These are phyloP conservation scores for Acacia pycnantha DNA, from an alignment of 331 rosid genomes.

Conservation along the genomic window DNA sequence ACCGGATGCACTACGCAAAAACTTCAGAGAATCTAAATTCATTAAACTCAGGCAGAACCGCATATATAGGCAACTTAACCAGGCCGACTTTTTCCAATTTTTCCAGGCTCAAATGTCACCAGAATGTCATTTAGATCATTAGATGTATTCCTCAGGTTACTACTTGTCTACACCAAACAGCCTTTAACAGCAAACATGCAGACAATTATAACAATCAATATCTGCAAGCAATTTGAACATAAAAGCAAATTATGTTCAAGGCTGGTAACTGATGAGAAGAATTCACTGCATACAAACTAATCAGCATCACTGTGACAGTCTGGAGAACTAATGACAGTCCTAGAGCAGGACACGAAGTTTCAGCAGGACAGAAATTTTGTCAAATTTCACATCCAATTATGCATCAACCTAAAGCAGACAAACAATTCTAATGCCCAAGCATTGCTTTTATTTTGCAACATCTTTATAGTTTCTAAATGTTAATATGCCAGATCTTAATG, in stretches of 20 bases:
- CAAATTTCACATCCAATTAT: constrained; percentile 12
- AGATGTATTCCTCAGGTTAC: neutral
- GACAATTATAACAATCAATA: neutral
- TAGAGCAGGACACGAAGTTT: neutral
- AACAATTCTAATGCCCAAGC: constrained; percentile 2
- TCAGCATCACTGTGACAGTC: neutral
- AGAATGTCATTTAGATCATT: neutral
- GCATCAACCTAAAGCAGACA: constrained; percentile 12
- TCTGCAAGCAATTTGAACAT: neutral
- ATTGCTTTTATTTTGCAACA: neutral
- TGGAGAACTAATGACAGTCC: neutral
- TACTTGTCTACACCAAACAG: neutral
- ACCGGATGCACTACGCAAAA: no score
- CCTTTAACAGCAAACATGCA: neutral
- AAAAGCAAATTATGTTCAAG: neutral
- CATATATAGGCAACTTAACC: neutral
- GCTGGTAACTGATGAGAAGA: constrained; percentile 7
- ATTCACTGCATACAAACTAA: constrained; percentile 3
- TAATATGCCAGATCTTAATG: no score
- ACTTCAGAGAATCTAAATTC: neutral
- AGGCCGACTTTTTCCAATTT: neutral
- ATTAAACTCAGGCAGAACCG: neutral
- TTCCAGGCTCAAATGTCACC: neutral
- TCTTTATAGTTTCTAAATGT: neutral
- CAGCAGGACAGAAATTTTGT: constrained; percentile 5